Conservation (phyloP, 2,329 filamentous ascomycete genomes). For the Thielaviopsis euricoi region DNA sequence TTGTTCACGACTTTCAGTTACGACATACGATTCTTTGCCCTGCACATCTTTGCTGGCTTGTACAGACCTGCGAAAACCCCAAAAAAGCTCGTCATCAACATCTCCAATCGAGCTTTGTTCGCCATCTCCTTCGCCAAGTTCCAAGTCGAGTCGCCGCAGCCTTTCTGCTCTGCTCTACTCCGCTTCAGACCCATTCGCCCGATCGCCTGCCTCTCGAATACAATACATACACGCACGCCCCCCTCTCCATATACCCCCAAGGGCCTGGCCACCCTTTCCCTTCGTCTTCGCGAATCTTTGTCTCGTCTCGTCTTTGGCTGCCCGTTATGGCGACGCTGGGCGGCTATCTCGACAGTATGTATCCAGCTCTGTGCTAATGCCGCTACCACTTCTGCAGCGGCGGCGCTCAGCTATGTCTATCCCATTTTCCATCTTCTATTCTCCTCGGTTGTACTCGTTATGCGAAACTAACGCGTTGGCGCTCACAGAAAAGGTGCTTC, state of each 20-base stretch:
- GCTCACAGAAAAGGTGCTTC: slow-evolving; percentile 64
- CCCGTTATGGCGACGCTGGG: slow-evolving; percentile 26
- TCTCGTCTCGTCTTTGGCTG: background rate
- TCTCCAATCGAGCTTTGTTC: too few relatives aligned
- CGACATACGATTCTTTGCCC: too few relatives aligned
- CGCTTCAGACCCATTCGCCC: background rate
- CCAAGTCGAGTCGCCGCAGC: too few relatives aligned
- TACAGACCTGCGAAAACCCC: too few relatives aligned
- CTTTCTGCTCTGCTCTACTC: background rate
- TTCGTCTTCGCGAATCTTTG: background rate
- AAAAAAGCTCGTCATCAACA: too few relatives aligned
- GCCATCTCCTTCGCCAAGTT: too few relatives aligned
- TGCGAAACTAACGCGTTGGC: background rate
- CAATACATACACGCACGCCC: background rate
- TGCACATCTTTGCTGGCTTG: too few relatives aligned
- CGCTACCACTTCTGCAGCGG: background rate
- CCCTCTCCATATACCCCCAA: background rate
- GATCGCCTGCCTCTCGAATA: background rate
- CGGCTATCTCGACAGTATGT: slow-evolving; percentile 28
- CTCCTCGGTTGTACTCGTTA: background rate
- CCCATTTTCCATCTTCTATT: background rate
- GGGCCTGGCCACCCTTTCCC: background rate
- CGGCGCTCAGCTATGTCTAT: background rate
- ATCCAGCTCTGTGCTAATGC: background rate
- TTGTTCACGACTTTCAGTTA: too few relatives aligned